Percentiles rank a stretch among this genome's conserved stretches.
Evolutionary conservation across 2,329 filamentous ascomycete genomes (phyloP).

Genomic region (Botrytis galanthina): DNA sequence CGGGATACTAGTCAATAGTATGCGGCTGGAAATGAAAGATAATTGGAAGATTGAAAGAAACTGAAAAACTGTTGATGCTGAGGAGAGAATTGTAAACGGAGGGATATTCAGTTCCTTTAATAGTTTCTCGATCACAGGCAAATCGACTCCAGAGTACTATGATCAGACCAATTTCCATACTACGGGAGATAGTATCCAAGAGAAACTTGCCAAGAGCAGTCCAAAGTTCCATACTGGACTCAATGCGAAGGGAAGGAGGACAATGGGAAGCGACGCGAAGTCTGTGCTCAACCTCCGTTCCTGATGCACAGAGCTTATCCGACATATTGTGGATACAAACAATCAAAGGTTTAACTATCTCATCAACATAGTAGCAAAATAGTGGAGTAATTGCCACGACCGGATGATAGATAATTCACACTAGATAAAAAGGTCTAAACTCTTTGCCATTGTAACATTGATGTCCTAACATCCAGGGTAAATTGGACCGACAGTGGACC

Average conservation of each 20-base stretch:
- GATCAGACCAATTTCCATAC: not conserved
- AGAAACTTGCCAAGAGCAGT: slow-evolving; percentile 25
- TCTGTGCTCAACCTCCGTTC: slow-evolving; percentile 3
- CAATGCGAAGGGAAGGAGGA: slow-evolving; percentile 1
- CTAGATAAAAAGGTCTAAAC: not conserved
- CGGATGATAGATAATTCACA: not conserved
- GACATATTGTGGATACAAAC: slow-evolving; percentile 12
- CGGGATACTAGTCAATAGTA: slow-evolving; percentile 37
- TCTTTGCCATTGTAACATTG: not conserved
- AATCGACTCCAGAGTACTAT: not conserved
- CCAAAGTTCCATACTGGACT: slow-evolving; percentile 17
- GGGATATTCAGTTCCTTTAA: slow-evolving; percentile 32
- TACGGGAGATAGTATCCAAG: not conserved
- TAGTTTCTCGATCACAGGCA: slow-evolving; percentile 24
- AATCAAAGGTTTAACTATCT: not conserved
- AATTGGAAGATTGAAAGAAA: slow-evolving; percentile 24
- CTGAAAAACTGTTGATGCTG: slow-evolving; percentile 34
- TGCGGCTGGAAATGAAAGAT: slow-evolving; percentile 28
- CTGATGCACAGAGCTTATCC: slow-evolving; percentile 1
- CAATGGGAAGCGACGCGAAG: slow-evolving; percentile 4
- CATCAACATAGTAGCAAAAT: not conserved
- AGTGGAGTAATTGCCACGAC: slow-evolving; percentile 3
- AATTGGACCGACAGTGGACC: not conserved
- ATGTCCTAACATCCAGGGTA: not conserved
- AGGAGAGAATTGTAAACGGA: slow-evolving; percentile 28